These are phyloP conservation scores for Colletotrichum euphorbiae DNA, from an alignment of 2,329 filamentous ascomycete genomes.

Conservation along the genomic window DNA sequence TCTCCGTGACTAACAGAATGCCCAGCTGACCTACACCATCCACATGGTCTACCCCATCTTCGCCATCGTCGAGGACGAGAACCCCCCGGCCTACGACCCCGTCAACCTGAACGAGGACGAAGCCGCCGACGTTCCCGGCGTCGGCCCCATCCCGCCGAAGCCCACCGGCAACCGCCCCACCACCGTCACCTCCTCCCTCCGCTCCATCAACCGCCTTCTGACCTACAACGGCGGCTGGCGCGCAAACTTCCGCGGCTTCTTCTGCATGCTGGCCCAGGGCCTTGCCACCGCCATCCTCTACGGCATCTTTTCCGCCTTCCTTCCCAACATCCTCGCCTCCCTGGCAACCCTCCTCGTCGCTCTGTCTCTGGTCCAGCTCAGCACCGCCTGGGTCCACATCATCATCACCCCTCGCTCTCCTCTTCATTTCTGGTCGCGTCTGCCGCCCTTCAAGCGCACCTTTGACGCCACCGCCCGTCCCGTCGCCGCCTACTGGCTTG, in stretches of 20 bases:
- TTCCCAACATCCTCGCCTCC: conserved; percentile 58
- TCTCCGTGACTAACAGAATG: neutral
- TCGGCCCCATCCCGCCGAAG: conserved; percentile 38
- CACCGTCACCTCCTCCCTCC: conserved; percentile 63
- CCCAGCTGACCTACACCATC: conserved; percentile 64
- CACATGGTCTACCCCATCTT: conserved; percentile 63
- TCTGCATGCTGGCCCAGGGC: conserved; percentile 57
- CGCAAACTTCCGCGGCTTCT: conserved; percentile 77
- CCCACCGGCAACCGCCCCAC: conserved; percentile 48
- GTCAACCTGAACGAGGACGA: conserved; percentile 58
- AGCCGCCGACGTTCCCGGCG: conserved; percentile 47
- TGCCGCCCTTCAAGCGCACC: conserved; percentile 72
- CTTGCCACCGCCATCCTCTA: conserved; percentile 52
- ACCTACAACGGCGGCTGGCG: conserved; percentile 71
- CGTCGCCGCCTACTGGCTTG: conserved; percentile 70
- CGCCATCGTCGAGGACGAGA: conserved; percentile 69
- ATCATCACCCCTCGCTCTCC: conserved; percentile 78
- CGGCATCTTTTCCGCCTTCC: conserved; percentile 56
- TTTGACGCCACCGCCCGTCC: conserved; percentile 78
- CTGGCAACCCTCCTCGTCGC: conserved; percentile 68
- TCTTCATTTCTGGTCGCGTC: conserved; percentile 74
- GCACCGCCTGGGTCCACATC: conserved; percentile 86
- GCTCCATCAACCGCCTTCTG: conserved; percentile 66
- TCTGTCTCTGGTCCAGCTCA: conserved; percentile 74
- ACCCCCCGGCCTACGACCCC: conserved; percentile 65